phyloP scores from a whole-genome alignment of 306 rosid species.

The Citrullus mucosospermus region DNA sequence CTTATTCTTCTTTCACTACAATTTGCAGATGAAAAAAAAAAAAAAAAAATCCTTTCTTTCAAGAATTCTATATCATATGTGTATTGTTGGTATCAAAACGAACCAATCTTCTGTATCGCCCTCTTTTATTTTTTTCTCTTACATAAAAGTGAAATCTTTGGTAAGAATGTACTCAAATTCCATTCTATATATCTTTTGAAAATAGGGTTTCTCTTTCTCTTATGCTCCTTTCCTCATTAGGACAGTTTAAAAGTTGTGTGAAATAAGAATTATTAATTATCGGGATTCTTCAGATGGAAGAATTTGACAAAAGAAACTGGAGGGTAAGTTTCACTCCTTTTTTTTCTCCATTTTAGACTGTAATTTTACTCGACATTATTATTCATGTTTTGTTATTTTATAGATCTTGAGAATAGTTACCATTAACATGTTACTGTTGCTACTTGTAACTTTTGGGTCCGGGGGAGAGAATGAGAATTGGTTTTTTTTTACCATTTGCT shows the following conservation, averaged over 20 bases:
- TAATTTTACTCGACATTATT: background rate
- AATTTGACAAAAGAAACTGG: background rate
- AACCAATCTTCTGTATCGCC: background rate
- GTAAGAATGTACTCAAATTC: background rate
- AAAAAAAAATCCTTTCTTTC: background rate
- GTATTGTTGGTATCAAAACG: background rate
- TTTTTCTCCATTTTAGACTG: background rate
- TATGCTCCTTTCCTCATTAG: background rate
- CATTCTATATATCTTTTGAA: background rate
- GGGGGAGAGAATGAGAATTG: too few relatives aligned
- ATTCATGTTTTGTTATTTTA: background rate
- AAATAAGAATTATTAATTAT: background rate
- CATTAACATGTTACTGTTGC: too few relatives aligned
- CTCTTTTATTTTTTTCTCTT: background rate
- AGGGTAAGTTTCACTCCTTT: background rate
- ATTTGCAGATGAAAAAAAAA: background rate
- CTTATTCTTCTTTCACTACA: background rate
- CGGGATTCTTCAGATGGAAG: background rate
- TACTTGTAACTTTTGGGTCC: too few relatives aligned
- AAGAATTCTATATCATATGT: background rate
- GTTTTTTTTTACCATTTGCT: too few relatives aligned
- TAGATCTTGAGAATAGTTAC: background rate
- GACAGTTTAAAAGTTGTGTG: background rate
- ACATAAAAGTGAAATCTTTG: background rate
- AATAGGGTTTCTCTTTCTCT: background rate